phyloP scores from a whole-genome alignment of 352 stramenopile genomes.

The Phytophthora crassamura region DNA sequence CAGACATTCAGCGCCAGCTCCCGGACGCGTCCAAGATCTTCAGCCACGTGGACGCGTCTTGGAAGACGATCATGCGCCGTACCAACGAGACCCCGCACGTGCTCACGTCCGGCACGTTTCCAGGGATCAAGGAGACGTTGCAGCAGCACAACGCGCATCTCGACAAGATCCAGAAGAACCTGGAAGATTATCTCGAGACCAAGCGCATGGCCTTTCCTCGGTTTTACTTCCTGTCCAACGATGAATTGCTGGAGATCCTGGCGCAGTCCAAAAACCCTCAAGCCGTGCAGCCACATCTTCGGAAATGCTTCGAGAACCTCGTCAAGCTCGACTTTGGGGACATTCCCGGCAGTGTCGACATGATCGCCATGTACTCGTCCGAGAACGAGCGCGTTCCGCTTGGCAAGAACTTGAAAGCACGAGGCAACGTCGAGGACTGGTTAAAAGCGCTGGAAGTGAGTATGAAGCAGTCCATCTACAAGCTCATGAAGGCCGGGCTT shows the following conservation, averaged over 20 bases:
- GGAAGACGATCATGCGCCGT: constrained; percentile 92
- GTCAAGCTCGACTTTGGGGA: constrained; percentile 86
- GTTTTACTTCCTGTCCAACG: constrained; percentile 97
- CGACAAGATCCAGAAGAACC: constrained; percentile 92
- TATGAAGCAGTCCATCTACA: constrained; percentile 94
- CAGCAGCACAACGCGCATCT: constrained; percentile 87
- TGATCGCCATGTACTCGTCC: constrained; percentile 93
- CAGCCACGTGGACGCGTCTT: constrained; percentile 89
- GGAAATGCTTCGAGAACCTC: constrained; percentile 95
- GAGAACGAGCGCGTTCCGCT: constrained; percentile 91
- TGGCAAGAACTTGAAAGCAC: constrained; percentile 93
- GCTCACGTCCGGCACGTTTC: constrained; percentile 80
- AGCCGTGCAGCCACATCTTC: constrained; percentile 93
- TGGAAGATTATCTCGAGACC: constrained; percentile 94
- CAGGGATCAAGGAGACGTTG: constrained; percentile 84
- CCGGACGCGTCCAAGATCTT: constrained; percentile 93
- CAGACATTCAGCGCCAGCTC: constrained; percentile 92
- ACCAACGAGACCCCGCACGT: constrained; percentile 89
- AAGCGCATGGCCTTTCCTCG: constrained; percentile 93
- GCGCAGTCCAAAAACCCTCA: constrained; percentile 95
- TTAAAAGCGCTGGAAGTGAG: constrained; percentile 87
- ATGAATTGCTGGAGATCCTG: constrained; percentile 95
- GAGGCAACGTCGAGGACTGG: constrained; percentile 90
- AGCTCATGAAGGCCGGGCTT: constrained; percentile 92
- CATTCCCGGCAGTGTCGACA: constrained; percentile 87